Evolutionary conservation across 495 filamentous ascomycete genomes (phyloP).

Genomic region (Platismatia glauca): DNA sequence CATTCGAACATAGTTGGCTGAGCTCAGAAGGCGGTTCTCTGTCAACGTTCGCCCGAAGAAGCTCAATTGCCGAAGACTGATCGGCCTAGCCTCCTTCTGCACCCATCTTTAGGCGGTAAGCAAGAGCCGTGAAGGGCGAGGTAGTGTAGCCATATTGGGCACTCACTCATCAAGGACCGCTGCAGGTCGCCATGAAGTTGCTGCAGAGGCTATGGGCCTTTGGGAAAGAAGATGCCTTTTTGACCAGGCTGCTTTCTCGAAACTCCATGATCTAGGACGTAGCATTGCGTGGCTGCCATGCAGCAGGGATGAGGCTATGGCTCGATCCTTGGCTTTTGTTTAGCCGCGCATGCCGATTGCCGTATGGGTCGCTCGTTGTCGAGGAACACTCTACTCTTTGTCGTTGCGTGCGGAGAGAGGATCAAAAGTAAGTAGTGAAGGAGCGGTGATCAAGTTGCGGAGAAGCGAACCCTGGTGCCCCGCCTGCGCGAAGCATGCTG

Average conservation of each 20-base stretch:
- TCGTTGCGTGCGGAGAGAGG: neutral
- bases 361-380: neutral
- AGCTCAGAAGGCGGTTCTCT: slow-evolving; percentile 79
- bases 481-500: slow-evolving; percentile 8
- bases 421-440: neutral
- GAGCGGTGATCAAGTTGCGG: slow-evolving; percentile 4
- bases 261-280: slow-evolving; percentile 14
- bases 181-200: slow-evolving; percentile 69
- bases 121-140: neutral
- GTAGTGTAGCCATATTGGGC: neutral
- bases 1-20: slow-evolving; percentile 93
- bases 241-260: slow-evolving; percentile 8
- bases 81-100: slow-evolving; percentile 70
- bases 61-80: slow-evolving; percentile 84
- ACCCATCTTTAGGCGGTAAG: slow-evolving; percentile 59
- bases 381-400: neutral
- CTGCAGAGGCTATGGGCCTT: slow-evolving; percentile 13
- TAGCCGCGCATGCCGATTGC: neutral
- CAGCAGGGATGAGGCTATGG: slow-evolving; percentile 5
- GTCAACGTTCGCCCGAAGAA: slow-evolving; percentile 90
- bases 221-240: neutral
- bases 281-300: slow-evolving; percentile 23
- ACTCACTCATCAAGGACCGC: slow-evolving; percentile 81
- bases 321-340: neutral
- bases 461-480: slow-evolving; percentile 12